Conservation (phyloP, 345 rosid genomes). For the Lepidium didymum region DNA sequence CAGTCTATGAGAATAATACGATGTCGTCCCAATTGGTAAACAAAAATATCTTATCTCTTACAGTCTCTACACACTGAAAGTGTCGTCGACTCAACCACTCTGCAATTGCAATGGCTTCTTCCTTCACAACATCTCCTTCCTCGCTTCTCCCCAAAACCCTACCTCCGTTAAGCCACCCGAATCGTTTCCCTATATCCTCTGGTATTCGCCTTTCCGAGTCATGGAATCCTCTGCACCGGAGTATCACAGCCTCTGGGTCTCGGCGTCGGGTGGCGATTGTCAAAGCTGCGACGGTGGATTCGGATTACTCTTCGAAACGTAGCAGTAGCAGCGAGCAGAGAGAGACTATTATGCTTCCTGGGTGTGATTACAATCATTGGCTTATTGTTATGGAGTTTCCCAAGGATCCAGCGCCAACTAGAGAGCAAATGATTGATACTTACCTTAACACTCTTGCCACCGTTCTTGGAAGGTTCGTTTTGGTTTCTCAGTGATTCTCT, state of each 20-base stretch:
- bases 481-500: background rate
- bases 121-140: constrained; percentile 28
- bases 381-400: constrained; percentile 97
- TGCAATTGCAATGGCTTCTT: constrained; percentile 44
- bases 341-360: constrained; percentile 92
- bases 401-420: constrained; percentile 87
- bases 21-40: background rate
- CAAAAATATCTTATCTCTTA: constrained; percentile 17
- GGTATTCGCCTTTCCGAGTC: background rate
- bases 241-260: background rate
- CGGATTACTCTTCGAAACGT: constrained; percentile 58
- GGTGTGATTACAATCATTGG: constrained; percentile 95
- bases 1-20: too few relatives aligned
- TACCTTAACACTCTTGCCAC: constrained; percentile 83
- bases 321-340: constrained; percentile 68
- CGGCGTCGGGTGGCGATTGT: constrained; percentile 28
- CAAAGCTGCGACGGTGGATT: constrained; percentile 47
- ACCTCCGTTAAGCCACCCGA: constrained; percentile 17
- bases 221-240: constrained; percentile 14
- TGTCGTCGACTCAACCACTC: background rate
- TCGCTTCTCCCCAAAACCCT: constrained; percentile 39
- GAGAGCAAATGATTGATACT: constrained; percentile 94
- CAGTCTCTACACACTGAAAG: background rate
- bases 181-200: background rate
- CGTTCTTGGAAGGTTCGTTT: constrained; percentile 71